These are phyloP conservation scores for Rheum nobile DNA, from an alignment of 148 eudicot genomes.

Conservation along the genomic window DNA sequence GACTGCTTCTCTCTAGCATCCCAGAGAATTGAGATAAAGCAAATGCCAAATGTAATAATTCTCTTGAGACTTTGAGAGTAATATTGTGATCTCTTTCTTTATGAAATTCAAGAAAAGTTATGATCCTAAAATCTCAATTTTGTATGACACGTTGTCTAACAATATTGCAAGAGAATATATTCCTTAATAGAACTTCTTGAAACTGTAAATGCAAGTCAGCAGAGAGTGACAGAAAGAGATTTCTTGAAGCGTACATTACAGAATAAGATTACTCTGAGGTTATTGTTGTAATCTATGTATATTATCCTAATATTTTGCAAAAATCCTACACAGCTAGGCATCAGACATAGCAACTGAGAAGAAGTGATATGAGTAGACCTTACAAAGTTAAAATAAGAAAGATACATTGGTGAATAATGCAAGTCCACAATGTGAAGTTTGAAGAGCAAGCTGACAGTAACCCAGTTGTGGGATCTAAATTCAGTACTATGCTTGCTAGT, in stretches of 20 bases:
- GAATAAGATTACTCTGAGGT: neutral
- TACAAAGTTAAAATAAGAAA: neutral
- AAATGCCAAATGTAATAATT: neutral
- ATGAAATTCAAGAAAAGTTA: neutral
- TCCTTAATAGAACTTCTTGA: neutral
- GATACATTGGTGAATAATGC: neutral
- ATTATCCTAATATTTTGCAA: neutral
- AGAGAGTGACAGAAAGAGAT: neutral
- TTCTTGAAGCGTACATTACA: neutral
- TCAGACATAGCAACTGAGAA: neutral
- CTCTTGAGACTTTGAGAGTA: neutral
- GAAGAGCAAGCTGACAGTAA: neutral
- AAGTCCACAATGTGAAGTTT: neutral
- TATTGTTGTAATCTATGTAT: neutral
- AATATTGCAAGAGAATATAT: neutral
- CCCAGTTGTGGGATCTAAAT: neutral
- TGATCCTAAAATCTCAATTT: neutral
- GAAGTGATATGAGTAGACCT: neutral
- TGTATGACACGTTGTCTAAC: neutral
- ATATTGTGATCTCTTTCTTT: neutral
- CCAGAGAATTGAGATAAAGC: neutral
- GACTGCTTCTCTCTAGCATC: neutral
- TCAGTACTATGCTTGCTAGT: neutral
- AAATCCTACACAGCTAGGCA: neutral
- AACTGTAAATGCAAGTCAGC: neutral